Evolutionary conservation across 1,284 basidiomycete species (phyloP).

Genomic region (Malassezia psittaci): DNA sequence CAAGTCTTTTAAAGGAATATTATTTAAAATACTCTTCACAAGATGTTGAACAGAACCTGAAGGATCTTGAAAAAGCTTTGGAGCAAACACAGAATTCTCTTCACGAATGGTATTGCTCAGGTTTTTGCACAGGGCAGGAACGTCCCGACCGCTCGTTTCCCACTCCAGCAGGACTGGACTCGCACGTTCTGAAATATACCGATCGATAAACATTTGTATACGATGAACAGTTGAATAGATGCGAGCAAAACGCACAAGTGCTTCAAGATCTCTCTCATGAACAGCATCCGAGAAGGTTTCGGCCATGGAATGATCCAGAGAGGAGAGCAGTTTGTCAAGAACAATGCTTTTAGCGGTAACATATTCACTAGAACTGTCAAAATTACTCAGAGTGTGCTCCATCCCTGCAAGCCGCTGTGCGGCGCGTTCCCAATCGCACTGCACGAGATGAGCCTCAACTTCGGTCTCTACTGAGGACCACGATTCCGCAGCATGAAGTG

Average conservation of each 20-base stretch:
- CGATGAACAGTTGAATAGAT: constrained; percentile 6
- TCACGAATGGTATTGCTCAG: background rate
- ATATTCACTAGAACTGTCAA: constrained; percentile 45
- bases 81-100: background rate
- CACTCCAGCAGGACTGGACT: background rate
- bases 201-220: background rate
- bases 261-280: background rate
- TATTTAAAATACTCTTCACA: background rate
- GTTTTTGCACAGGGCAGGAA: background rate
- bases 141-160: background rate
- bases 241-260: background rate
- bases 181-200: constrained; percentile 1
- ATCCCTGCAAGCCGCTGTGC: constrained; percentile 79
- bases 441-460: constrained; percentile 67
- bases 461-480: constrained; percentile 89
- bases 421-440: constrained; percentile 64
- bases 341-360: constrained; percentile 6
- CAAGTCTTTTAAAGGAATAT: background rate
- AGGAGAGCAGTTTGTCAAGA: background rate
- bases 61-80: background rate
- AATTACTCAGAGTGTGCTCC: constrained; percentile 71
- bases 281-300: background rate
- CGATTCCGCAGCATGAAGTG: constrained; percentile 77
- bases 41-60: background rate
- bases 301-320: background rate